phyloP scores from a whole-genome alignment of 2,329 filamentous ascomycete genomes.

The Teratosphaeria gauchensis region DNA sequence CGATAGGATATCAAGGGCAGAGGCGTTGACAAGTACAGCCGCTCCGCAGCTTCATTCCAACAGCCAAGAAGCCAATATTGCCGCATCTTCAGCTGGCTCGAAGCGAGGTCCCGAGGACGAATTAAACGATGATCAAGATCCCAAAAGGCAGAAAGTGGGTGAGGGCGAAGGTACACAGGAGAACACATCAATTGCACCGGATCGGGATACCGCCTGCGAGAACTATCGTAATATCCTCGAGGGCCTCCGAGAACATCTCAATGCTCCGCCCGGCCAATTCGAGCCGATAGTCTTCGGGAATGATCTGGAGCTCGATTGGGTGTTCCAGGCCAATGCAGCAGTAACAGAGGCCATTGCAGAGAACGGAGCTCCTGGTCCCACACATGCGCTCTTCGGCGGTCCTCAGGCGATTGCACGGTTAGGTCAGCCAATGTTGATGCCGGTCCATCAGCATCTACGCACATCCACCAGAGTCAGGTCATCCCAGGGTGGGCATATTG shows the following conservation, averaged over 20 bases:
- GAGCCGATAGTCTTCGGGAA: neutral
- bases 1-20: neutral
- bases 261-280: neutral
- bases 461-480: no score
- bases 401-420: neutral
- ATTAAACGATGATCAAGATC: neutral
- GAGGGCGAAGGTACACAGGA: neutral
- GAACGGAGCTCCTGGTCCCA: neutral
- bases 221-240: neutral
- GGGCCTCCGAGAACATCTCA: neutral
- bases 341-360: neutral
- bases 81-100: neutral
- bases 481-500: neutral
- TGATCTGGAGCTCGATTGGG: neutral
- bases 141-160: neutral
- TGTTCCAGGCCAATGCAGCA: neutral
- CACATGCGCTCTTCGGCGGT: neutral
- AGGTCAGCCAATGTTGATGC: neutral
- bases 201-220: neutral
- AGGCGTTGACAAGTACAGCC: neutral
- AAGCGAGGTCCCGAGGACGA: neutral
- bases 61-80: neutral
- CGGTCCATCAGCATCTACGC: neutral
- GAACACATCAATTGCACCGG: neutral
- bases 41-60: neutral